Evolutionary conservation across 306 rosid species (phyloP).

Genomic region (Castanospermum australe): DNA sequence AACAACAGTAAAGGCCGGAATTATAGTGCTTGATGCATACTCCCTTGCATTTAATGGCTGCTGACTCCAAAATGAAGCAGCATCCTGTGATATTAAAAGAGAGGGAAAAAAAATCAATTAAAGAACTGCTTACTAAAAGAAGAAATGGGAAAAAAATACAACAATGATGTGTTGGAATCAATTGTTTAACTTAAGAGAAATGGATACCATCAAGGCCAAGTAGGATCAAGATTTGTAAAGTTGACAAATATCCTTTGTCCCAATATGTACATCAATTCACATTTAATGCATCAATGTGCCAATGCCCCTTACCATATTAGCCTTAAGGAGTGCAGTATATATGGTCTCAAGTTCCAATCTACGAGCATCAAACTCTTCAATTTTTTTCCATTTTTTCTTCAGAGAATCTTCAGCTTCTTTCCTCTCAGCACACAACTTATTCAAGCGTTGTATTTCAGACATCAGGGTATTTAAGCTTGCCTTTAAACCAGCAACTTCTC

Average conservation of each 20-base stretch:
- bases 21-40: conserved; percentile 90
- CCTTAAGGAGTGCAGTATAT: conserved; percentile 78
- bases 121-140: not conserved
- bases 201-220: too few relatives aligned
- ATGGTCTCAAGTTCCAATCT: conserved; percentile 93
- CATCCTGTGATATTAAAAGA: conserved; percentile 65
- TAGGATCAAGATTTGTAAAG: not conserved
- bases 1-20: conserved; percentile 80
- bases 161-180: not conserved
- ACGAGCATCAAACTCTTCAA: conserved; percentile 96
- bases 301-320: conserved; percentile 64
- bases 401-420: conserved; percentile 99
- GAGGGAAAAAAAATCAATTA: too few relatives aligned
- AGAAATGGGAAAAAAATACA: not conserved
- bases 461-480: conserved; percentile 93
- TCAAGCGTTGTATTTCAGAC: conserved; percentile 91
- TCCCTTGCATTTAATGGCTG: conserved; percentile 92
- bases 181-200: conserved; percentile 8
- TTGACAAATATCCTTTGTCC: conserved; percentile 1
- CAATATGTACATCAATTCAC: conserved; percentile 4
- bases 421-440: conserved; percentile 90
- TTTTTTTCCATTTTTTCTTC: conserved; percentile 98
- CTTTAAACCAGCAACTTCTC: conserved; percentile 96
- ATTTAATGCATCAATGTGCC: conserved; percentile 1
- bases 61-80: conserved; percentile 90